phyloP scores from a whole-genome alignment of 306 rosid genomes.

The Benincasa hispida region DNA sequence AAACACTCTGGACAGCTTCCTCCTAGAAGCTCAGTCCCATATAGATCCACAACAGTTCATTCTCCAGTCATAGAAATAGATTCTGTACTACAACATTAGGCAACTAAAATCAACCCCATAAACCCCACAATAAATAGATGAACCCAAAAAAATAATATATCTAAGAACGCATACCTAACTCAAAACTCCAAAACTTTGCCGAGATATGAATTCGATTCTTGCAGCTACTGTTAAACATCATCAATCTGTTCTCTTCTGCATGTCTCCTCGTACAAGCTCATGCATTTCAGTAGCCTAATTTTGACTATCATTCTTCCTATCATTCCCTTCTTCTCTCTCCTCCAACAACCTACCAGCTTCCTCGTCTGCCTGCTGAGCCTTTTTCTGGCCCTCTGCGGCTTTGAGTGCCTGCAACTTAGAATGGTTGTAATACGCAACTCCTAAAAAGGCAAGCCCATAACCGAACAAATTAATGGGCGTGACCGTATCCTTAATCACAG shows the following conservation, averaged over 20 bases:
- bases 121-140: not conserved
- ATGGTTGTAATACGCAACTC: slow-evolving; percentile 85
- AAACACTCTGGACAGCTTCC: not conserved
- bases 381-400: slow-evolving; percentile 84
- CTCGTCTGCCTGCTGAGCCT: slow-evolving; percentile 62
- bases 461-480: slow-evolving; percentile 78
- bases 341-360: slow-evolving; percentile 88
- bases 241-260: slow-evolving; percentile 1
- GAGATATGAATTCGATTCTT: not conserved
- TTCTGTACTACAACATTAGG: slow-evolving; percentile 1
- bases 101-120: not conserved
- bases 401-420: slow-evolving; percentile 84
- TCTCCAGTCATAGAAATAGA: slow-evolving; percentile 14
- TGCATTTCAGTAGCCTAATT: slow-evolving; percentile 29
- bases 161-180: slow-evolving; percentile 7
- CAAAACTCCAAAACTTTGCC: slow-evolving; percentile 5
- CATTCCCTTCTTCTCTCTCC: slow-evolving; percentile 51
- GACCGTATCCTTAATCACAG: slow-evolving; percentile 85
- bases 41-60: slow-evolving; percentile 16
- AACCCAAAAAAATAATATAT: not conserved
- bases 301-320: slow-evolving; percentile 53
- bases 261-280: slow-evolving; percentile 9
- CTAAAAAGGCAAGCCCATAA: slow-evolving; percentile 70
- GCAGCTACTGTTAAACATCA: not conserved
- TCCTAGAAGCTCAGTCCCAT: slow-evolving; percentile 2